Evolutionary conservation across 305 asterid species (phyloP), one percentile per base, ranked within the genome.

Genomic region (Fraxinus sp.): DNA sequence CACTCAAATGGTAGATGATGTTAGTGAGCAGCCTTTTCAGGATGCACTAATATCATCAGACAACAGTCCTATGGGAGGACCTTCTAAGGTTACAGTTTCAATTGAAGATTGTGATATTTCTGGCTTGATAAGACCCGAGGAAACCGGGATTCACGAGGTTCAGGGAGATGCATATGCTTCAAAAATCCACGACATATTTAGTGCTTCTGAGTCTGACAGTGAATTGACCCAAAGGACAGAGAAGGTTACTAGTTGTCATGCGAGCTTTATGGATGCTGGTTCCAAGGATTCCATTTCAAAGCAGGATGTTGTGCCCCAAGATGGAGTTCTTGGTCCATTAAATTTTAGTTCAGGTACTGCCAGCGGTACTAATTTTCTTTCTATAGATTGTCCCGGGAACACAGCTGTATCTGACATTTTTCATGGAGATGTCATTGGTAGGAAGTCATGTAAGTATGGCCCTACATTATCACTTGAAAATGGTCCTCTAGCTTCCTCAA

Each of bases 231-330:
- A 72, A 84, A 83, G 52, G 81, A 78, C 89, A 68, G 87, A 81
- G 85, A 80, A 73, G 81, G 82, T 62, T 77, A n/a, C 77, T 28
- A 28, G 59, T 75, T 80, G 84, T 72, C 85, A 70, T 57, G 76
- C 64, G 78, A 86, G 84, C 79, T 84, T 82, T 70, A 9, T 76
- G 57, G 87, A 87, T 86, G 86, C 81, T 82, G 86, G 77, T 86
- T 80, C 87, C 0, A 24, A 82, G 83, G 89, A 88, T 70, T 14
- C 73, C 41, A 39, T 32, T n/a, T 75, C 14, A 37, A 57, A 82
- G 74, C 87, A 73, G 86, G 80, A 46, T 41, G 46, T 66, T 49
- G 52, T 74, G 72, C 80, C 82, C 44, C 84, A 79, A 80, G 83
- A 82, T 76, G 88, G 74, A 39, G 77, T 41, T 80, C 39, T n/a